These are phyloP conservation scores for Lepidium didymum DNA, from an alignment of 345 rosid species.

Conservation along the genomic window DNA sequence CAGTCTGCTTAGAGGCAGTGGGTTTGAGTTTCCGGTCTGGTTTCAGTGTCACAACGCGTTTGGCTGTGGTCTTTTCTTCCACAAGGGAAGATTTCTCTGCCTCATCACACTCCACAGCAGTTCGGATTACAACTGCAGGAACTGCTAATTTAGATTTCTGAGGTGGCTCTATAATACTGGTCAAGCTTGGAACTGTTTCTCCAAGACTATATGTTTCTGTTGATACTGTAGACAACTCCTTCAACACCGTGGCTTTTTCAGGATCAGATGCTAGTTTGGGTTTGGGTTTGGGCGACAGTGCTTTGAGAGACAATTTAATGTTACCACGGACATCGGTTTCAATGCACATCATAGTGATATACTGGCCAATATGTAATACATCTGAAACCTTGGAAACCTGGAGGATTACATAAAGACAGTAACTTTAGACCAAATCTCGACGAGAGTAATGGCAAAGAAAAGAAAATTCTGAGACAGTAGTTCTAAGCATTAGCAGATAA, in stretches of 20 bases:
- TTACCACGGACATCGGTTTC: constrained; percentile 96
- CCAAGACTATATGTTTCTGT: constrained; percentile 38
- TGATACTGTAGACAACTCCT: constrained; percentile 30
- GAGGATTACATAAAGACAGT: constrained; percentile 11
- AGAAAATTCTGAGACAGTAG: background rate
- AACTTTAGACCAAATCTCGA: background rate
- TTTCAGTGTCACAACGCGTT: background rate
- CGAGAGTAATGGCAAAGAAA: background rate
- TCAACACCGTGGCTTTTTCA: constrained; percentile 2
- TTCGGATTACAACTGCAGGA: constrained; percentile 68
- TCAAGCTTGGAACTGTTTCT: constrained; percentile 33
- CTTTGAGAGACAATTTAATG: constrained; percentile 80
- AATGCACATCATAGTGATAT: constrained; percentile 72
- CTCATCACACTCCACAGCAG: constrained; percentile 82
- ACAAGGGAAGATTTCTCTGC: constrained; percentile 44
- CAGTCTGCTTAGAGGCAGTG: constrained; percentile 24
- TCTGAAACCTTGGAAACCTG: constrained; percentile 87
- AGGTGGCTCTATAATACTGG: constrained; percentile 35
- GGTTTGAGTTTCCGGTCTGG: constrained; percentile 18
- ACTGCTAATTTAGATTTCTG: constrained; percentile 32
- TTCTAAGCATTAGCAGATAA: background rate
- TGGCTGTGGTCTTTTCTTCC: constrained; percentile 27
- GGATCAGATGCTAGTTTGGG: constrained; percentile 22
- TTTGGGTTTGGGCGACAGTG: constrained; percentile 35
- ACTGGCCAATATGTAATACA: constrained; percentile 67